A percentile compares a stretch with the other conserved stretches of the same genome.
phyloP scores from a whole-genome alignment of 768 basidiomycete genomes.

The Agaricus subrufescens region DNA sequence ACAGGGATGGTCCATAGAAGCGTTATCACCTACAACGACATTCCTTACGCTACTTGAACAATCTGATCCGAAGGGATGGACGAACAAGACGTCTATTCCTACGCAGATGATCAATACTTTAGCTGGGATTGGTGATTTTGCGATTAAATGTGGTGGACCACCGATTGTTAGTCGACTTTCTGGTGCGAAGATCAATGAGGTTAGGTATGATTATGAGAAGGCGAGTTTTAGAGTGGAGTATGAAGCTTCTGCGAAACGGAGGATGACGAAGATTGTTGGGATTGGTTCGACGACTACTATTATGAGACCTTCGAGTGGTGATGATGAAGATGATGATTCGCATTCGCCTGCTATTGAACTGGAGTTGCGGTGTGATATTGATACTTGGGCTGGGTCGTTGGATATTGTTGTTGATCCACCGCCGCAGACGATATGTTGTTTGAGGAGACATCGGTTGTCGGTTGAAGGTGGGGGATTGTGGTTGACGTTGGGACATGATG shows the following conservation, averaged over 20 bases:
- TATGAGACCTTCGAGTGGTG: conserved; percentile 11
- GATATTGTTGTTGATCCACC: conserved; percentile 94
- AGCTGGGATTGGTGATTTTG: conserved; percentile 92
- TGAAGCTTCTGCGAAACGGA: conserved; percentile 54
- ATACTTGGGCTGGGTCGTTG: conserved; percentile 79
- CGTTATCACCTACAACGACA: conserved; percentile 91
- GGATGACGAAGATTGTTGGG: conserved; percentile 10
- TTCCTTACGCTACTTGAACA: conserved; percentile 92
- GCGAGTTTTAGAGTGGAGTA: conserved; percentile 81
- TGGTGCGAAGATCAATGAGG: conserved; percentile 67
- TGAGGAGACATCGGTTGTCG: conserved; percentile 84
- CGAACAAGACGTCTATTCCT: conserved; percentile 90
- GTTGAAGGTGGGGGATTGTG: conserved; percentile 88
- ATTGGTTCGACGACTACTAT: too few species aligned
- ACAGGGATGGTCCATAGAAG: conserved; percentile 98
- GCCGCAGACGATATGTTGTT: conserved; percentile 74
- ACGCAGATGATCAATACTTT: conserved; percentile 88
- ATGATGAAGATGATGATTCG: conserved; percentile 22
- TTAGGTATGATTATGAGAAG: conserved; percentile 87
- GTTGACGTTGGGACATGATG: conserved; percentile 88
- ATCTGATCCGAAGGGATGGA: conserved; percentile 96
- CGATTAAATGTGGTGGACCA: conserved; percentile 93
- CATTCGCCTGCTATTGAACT: conserved; percentile 67
- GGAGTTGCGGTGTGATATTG: conserved; percentile 87
- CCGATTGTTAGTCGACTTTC: conserved; percentile 84